phyloP scores from a whole-genome alignment of 2,329 filamentous ascomycete species.

The Verticillium isaacii region DNA sequence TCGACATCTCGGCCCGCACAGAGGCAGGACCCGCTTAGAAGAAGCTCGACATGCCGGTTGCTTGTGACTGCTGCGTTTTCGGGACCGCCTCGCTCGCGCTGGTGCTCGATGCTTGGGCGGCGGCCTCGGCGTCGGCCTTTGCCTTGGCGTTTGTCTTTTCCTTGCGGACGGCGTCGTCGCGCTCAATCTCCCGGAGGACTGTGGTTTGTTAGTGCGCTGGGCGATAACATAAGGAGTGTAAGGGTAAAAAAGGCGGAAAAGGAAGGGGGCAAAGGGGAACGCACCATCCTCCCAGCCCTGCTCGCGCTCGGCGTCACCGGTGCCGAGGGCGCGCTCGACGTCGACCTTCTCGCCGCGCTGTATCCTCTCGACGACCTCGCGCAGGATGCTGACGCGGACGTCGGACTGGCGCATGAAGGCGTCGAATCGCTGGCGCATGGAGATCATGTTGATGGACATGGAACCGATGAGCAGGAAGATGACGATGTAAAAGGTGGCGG shows the following conservation, averaged over 20 bases:
- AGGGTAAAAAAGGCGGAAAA: no score
- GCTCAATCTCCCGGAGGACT: constrained; percentile 65
- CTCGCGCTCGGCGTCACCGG: constrained; percentile 70
- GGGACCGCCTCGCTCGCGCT: constrained; percentile 18
- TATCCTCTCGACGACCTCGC: constrained; percentile 68
- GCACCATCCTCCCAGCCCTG: constrained; percentile 82
- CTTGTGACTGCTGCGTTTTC: constrained; percentile 16
- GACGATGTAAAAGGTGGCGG: constrained; percentile 75
- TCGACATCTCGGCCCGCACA: background rate
- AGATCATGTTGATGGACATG: constrained; percentile 90
- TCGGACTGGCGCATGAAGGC: constrained; percentile 73
- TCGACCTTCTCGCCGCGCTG: constrained; percentile 74
- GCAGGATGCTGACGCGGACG: constrained; percentile 69
- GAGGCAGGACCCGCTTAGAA: constrained; percentile 30
- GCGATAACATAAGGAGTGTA: background rate
- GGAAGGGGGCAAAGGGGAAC: constrained; percentile 16
- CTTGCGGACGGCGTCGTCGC: constrained; percentile 49
- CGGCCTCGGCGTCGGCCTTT: background rate
- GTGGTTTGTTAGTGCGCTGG: constrained; percentile 10
- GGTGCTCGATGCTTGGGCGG: constrained; percentile 12
- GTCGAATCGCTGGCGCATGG: constrained; percentile 68
- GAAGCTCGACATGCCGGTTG: constrained; percentile 38
- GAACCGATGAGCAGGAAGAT: constrained; percentile 87
- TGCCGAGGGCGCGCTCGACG: constrained; percentile 76
- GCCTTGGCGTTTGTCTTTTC: constrained; percentile 23